phyloP scores from a whole-genome alignment of 495 filamentous ascomycete genomes.

The Penicillium herquei region DNA sequence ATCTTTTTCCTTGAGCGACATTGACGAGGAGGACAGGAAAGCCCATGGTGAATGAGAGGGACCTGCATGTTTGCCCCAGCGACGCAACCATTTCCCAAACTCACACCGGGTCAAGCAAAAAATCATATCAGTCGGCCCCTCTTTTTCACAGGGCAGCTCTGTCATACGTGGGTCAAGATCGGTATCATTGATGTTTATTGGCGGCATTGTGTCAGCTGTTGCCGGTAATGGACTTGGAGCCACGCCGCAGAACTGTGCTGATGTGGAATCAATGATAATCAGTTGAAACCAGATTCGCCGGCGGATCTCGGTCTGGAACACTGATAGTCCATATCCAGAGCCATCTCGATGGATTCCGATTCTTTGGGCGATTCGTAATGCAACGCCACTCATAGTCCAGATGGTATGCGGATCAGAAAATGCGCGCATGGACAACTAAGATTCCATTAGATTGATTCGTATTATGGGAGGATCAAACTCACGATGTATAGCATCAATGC shows the following conservation, averaged over 20 bases:
- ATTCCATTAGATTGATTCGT: slow-evolving; percentile 2
- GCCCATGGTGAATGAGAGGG: slow-evolving; percentile 34
- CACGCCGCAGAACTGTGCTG: slow-evolving; percentile 34
- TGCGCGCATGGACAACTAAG: slow-evolving; percentile 29
- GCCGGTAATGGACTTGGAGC: slow-evolving; percentile 17
- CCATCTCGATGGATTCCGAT: slow-evolving; percentile 49
- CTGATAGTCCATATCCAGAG: slow-evolving; percentile 28
- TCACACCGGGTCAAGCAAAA: slow-evolving; percentile 56
- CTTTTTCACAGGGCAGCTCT: slow-evolving; percentile 47
- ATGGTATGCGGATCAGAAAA: slow-evolving; percentile 39
- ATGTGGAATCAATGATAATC: slow-evolving; percentile 30
- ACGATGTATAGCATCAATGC: slow-evolving; percentile 47
- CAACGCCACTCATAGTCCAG: slow-evolving; percentile 44
- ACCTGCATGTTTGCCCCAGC: slow-evolving; percentile 24
- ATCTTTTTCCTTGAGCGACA: slow-evolving; percentile 49
- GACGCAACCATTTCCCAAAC: slow-evolving; percentile 40
- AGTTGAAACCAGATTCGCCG: slow-evolving; percentile 44
- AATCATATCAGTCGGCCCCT: slow-evolving; percentile 66
- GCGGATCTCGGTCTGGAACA: slow-evolving; percentile 48
- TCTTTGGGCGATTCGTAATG: slow-evolving; percentile 40
- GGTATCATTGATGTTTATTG: slow-evolving; percentile 56
- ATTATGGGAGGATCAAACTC: not conserved
- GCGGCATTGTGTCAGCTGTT: slow-evolving; percentile 32
- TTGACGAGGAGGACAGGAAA: slow-evolving; percentile 25
- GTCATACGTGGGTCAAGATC: slow-evolving; percentile 59